Base-by-base conservation (phyloP, 257 asterid species). In the Primulina huaijiensis region DNA sequence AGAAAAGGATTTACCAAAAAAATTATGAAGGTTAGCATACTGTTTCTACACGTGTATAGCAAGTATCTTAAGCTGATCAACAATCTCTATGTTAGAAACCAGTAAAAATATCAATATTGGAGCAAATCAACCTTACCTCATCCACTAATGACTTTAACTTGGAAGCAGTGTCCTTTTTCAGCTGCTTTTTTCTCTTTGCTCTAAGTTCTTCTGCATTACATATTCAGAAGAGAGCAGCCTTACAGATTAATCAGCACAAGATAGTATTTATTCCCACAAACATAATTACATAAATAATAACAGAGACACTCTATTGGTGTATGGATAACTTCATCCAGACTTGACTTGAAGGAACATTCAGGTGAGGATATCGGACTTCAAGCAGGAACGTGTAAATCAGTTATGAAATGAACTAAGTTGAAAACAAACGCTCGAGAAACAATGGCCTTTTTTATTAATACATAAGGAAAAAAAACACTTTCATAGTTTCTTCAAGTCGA, bases 111-210 rank as follows among this genome's bases (percentile, higher is more conserved):
- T 6, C 19, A 43, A 35, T 11, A 10, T 46, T 46, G 55, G 19
- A 46, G 55, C 19, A 46, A 11, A 46, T 46, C 19, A 16, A 40
- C 25, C 66, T 69, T 82, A 89, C 99, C 90, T 88, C 97, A 64
- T 92, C 88, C 53, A 90, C 99, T 43, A 76, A 67, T 50, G 97
- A 91, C 87, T 94, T 94, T 63, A 94, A 72, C 86, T 89, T 94
- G 30, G 85, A 29, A 72, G 96, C 96, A 60, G 87, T 94, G 77
- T 94, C 88, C 73, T 91, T 94, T 74, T 88, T 94, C 73, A 94
- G 85, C 83, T 89, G 90, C 84, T 91, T 94, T 84, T 91, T 94
- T 86, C 99, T 80, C 84, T 86, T 89, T 55, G 89, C 85, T 73
- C 95, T 79, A 73, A 94, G 94, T 82, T 94, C 97, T 76, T 86